phyloP scores from a whole-genome alignment of 2,329 filamentous ascomycete genomes.

The Aspergillus sclerotialis region DNA sequence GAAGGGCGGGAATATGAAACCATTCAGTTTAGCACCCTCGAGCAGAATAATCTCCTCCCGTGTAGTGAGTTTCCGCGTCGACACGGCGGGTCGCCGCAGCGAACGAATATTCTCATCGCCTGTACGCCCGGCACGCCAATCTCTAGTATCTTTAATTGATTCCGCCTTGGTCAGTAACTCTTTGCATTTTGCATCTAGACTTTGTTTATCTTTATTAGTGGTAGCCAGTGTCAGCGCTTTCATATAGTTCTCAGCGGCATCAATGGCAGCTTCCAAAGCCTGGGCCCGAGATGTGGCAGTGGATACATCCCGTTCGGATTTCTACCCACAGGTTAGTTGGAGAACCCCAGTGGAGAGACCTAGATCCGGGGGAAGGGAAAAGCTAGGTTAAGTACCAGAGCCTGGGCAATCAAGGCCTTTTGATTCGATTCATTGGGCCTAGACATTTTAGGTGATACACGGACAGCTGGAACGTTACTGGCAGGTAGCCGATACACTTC shows the following conservation, averaged over 20 bases:
- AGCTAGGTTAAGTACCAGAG: constrained; percentile 19
- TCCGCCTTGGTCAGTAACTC: constrained; percentile 67
- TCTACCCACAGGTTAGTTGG: constrained; percentile 35
- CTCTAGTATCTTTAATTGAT: constrained; percentile 54
- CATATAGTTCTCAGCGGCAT: constrained; percentile 76
- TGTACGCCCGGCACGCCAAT: constrained; percentile 21
- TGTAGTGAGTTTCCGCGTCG: constrained; percentile 56
- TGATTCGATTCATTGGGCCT: constrained; percentile 17
- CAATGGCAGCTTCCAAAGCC: constrained; percentile 68
- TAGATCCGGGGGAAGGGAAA: background rate
- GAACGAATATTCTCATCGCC: constrained; percentile 18
- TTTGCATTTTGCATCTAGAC: constrained; percentile 62
- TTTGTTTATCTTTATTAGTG: constrained; percentile 56
- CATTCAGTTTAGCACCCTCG: constrained; percentile 72
- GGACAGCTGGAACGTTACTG: background rate
- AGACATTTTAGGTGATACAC: constrained; percentile 28
- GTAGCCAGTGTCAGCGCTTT: constrained; percentile 59
- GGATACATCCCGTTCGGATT: constrained; percentile 47
- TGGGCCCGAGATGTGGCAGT: constrained; percentile 49
- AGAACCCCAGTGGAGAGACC: background rate
- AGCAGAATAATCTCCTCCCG: constrained; percentile 70
- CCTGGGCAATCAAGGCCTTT: constrained; percentile 21
- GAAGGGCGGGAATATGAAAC: constrained; percentile 81
- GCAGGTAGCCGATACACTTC: no score
- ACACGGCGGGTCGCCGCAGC: constrained; percentile 41